Conservation (phyloP, 2,329 filamentous ascomycete genomes). For the Penicillium brevicompactum region DNA sequence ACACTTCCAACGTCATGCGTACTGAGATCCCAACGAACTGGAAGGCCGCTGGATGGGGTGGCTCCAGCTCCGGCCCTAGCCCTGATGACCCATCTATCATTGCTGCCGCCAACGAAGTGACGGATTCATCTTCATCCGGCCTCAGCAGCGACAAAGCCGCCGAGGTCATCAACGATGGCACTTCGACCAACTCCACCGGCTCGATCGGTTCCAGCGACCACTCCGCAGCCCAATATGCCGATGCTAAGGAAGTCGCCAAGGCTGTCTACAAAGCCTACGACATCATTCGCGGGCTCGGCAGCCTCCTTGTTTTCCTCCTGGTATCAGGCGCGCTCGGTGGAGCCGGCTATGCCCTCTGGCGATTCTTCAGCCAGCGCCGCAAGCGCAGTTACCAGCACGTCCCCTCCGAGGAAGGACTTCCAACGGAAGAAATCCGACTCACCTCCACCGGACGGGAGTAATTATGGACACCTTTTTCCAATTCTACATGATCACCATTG, state of each 20-base stretch:
- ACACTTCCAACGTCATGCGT: conserved; percentile 27
- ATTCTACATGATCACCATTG: conserved; percentile 13
- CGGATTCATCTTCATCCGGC: conserved; percentile 1
- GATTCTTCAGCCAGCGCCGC: conserved; percentile 24
- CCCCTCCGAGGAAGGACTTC: conserved; percentile 31
- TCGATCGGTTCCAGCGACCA: background rate
- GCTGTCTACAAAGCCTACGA: conserved; percentile 34
- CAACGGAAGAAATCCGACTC: conserved; percentile 24
- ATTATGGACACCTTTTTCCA: background rate
- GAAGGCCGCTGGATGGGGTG: conserved; percentile 33
- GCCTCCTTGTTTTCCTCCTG: conserved; percentile 32
- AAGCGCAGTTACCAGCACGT: conserved; percentile 31
- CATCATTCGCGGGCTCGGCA: conserved; percentile 32
- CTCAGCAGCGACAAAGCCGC: conserved; percentile 5
- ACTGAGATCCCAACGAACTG: conserved; percentile 31
- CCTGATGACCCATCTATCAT: conserved; percentile 32
- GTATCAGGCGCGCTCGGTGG: conserved; percentile 27
- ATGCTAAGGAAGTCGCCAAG: conserved; percentile 32
- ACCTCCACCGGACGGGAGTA: conserved; percentile 3
- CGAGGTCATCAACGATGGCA: conserved; percentile 2
- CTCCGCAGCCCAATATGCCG: conserved; percentile 10
- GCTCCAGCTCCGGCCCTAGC: conserved; percentile 19
- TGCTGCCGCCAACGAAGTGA: conserved; percentile 18
- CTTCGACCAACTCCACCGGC: conserved; percentile 2
- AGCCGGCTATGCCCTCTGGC: conserved; percentile 23